Evolutionary conservation across 495 filamentous ascomycete species (phyloP).

Genomic region (Daldinia loculata): DNA sequence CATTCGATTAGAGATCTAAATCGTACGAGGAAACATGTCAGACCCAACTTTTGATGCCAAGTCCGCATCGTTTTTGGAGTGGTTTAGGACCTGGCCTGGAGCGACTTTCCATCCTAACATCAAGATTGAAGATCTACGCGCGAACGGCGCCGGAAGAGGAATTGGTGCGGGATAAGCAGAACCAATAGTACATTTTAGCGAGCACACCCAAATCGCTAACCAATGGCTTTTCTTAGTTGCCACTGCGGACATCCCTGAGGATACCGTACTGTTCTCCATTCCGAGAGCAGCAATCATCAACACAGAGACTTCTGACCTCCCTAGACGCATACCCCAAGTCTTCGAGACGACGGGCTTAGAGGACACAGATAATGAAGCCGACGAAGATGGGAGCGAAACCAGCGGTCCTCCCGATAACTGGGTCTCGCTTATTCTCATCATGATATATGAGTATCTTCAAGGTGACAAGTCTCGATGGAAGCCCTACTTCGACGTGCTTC

Average conservation of each 20-base stretch:
- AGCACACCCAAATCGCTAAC: slow-evolving; percentile 13
- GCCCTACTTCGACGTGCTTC: slow-evolving; percentile 83
- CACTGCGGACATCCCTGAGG: slow-evolving; percentile 53
- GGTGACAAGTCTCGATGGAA: slow-evolving; percentile 73
- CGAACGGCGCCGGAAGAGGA: slow-evolving; percentile 52
- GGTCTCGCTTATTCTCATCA: slow-evolving; percentile 72
- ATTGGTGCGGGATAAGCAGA: slow-evolving; percentile 49
- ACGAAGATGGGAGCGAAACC: slow-evolving; percentile 42
- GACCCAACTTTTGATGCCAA: slow-evolving; percentile 45
- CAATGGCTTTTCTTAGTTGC: slow-evolving; percentile 48
- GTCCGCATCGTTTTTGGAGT: slow-evolving; percentile 52
- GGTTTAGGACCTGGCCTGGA: slow-evolving; percentile 56
- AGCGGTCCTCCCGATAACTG: slow-evolving; percentile 52
- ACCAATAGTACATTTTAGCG: not conserved
- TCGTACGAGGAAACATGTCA: slow-evolving; percentile 36
- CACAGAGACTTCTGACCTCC: slow-evolving; percentile 52
- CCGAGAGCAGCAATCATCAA: slow-evolving; percentile 56
- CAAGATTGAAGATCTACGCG: slow-evolving; percentile 54
- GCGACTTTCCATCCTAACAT: slow-evolving; percentile 57
- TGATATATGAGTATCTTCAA: slow-evolving; percentile 78
- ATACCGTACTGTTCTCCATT: slow-evolving; percentile 59
- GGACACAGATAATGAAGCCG: slow-evolving; percentile 42
- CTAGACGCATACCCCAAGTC: slow-evolving; percentile 47
- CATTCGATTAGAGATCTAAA: not conserved
- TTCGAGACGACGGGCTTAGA: slow-evolving; percentile 49